Conservation (phyloP, 345 rosid genomes). For the Sonneratia alba region DNA sequence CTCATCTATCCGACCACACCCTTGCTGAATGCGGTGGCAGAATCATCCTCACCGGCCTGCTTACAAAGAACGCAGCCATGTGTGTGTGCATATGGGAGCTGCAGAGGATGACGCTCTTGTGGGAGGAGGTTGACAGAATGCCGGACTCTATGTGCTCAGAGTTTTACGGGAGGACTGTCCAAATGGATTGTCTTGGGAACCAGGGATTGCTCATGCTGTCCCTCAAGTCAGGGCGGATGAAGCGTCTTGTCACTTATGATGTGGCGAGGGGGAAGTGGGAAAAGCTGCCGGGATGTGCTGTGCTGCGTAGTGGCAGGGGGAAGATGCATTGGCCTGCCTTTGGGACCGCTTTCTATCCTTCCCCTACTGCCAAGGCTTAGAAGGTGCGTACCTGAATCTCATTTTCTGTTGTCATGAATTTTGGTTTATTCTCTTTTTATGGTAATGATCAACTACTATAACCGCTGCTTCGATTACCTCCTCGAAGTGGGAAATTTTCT, state of each 20-base stretch:
- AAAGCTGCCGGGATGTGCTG: slow-evolving; percentile 73
- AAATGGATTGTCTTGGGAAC: slow-evolving; percentile 99
- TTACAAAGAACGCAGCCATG: slow-evolving; percentile 89
- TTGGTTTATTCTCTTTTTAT: not conserved
- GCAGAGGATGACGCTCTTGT: slow-evolving; percentile 97
- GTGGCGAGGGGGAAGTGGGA: slow-evolving; percentile 65
- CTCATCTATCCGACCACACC: slow-evolving; percentile 68
- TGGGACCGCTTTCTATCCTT: slow-evolving; percentile 83
- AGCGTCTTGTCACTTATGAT: slow-evolving; percentile 74
- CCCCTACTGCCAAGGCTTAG: slow-evolving; percentile 27
- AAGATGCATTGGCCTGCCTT: slow-evolving; percentile 88
- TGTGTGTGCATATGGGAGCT: slow-evolving; percentile 99
- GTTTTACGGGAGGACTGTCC: slow-evolving; percentile 95
- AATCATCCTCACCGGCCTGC: slow-evolving; percentile 85
- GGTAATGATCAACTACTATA: not conserved
- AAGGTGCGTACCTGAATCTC: not conserved
- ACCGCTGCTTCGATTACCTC: not conserved
- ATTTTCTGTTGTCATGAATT: not conserved
- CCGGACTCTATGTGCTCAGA: slow-evolving; percentile 99
- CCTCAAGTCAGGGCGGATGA: slow-evolving; percentile 80
- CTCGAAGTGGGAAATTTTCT: not conserved
- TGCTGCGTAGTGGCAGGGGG: slow-evolving; percentile 38
- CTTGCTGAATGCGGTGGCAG: slow-evolving; percentile 76
- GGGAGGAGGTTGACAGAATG: slow-evolving; percentile 99
- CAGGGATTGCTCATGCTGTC: slow-evolving; percentile 88